Evolutionary conservation across 495 filamentous ascomycete genomes (phyloP).

Genomic region (Penicillium herquei): DNA sequence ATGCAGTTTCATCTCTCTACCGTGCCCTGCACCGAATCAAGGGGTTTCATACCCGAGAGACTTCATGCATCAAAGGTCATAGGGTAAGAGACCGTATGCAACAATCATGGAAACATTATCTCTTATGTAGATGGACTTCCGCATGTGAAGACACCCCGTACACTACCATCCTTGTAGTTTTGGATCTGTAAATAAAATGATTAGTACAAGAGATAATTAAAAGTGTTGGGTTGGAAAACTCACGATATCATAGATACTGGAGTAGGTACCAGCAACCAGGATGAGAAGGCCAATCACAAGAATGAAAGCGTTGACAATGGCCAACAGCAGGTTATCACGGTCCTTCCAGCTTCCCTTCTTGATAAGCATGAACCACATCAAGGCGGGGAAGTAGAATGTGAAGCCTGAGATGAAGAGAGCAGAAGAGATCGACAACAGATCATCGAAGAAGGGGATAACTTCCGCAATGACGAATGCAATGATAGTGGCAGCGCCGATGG

Average conservation of each 20-base stretch:
- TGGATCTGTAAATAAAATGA: conserved; percentile 29
- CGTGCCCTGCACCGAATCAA: neutral
- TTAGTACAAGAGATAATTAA: neutral
- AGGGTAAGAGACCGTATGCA: neutral
- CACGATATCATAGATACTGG: conserved; percentile 57
- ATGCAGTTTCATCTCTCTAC: conserved; percentile 1
- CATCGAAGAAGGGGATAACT: conserved; percentile 67
- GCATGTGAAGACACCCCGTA: conserved; percentile 51
- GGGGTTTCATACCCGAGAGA: neutral
- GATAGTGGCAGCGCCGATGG: conserved; percentile 55
- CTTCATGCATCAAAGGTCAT: no score
- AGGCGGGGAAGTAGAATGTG: conserved; percentile 39
- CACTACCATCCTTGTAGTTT: conserved; percentile 40
- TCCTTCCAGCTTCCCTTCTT: conserved; percentile 39
- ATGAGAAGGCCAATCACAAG: conserved; percentile 43
- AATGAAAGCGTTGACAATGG: conserved; percentile 21
- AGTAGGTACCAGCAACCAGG: conserved; percentile 57
- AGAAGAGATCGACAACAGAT: conserved; percentile 57
- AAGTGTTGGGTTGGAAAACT: conserved; percentile 21
- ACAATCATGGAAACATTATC: neutral
- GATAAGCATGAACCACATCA: conserved; percentile 63
- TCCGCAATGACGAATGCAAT: conserved; percentile 66
- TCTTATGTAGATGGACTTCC: conserved; percentile 4
- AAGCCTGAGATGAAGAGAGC: conserved; percentile 37
- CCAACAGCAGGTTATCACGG: conserved; percentile 27